Percentiles rank a stretch among this genome's conserved stretches.
Evolutionary conservation across 2,329 filamentous ascomycete genomes (phyloP).

Genomic region (Pyrenophora teres): DNA sequence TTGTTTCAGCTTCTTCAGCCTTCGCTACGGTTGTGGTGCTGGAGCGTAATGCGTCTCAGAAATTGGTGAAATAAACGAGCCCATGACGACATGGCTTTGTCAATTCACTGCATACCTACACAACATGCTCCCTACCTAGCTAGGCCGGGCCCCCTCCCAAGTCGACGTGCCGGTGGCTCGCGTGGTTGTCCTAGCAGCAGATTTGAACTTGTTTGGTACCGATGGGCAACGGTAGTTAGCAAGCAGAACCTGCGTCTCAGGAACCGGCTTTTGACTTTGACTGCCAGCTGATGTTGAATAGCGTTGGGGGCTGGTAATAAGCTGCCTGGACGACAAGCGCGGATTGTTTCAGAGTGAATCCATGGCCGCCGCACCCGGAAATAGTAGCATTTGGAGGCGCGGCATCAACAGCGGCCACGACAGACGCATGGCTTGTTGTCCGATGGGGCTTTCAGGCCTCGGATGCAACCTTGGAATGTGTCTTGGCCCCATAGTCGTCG

Average conservation of each 20-base stretch:
- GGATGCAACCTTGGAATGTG: not conserved
- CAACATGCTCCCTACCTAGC: not conserved
- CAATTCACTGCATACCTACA: not conserved
- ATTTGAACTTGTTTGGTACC: not conserved
- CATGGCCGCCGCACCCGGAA: not conserved
- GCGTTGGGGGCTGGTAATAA: too few relatives aligned
- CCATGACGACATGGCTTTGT: constrained; percentile 18
- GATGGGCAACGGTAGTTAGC: not conserved
- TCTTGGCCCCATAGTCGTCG: not conserved
- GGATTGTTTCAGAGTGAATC: constrained; percentile 4
- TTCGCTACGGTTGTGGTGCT: not conserved
- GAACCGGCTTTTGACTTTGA: not conserved
- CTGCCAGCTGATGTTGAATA: not conserved
- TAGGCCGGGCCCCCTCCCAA: not conserved
- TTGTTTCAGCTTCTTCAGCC: not conserved
- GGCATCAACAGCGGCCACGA: not conserved
- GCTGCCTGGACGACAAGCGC: not conserved
- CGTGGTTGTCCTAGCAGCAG: constrained; percentile 10
- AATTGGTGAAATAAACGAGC: not conserved
- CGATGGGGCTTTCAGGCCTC: not conserved
- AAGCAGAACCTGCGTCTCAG: not conserved
- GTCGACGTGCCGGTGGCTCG: constrained; percentile 8
- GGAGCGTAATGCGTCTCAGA: constrained; percentile 2
- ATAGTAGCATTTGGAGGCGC: constrained; percentile 1
- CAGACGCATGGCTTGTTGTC: not conserved